A percentile compares a stretch with the other conserved stretches of the same genome.
Conservation (phyloP, 768 basidiomycete genomes). For the Phaeolepiota aurea region DNA sequence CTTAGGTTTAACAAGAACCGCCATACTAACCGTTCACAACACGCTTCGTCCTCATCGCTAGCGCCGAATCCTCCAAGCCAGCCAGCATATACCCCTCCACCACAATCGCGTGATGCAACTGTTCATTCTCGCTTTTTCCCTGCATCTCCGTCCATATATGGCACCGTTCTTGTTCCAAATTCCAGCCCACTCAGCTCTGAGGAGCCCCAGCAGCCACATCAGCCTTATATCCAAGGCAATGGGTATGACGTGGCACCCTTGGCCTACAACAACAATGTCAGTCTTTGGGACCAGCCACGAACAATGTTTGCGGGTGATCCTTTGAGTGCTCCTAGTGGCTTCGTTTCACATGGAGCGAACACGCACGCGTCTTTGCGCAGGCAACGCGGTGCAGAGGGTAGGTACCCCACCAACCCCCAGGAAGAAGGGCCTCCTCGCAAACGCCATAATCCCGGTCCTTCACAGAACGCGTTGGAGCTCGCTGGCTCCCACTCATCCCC, state of each 20-base stretch:
- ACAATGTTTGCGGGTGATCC: conserved; percentile 36
- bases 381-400: conserved; percentile 26
- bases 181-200: conserved; percentile 57
- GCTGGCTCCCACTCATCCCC: conserved; percentile 51
- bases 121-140: conserved; percentile 54
- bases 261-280: conserved; percentile 27
- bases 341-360: conserved; percentile 31
- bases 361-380: conserved; percentile 50
- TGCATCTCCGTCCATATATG: conserved; percentile 34
- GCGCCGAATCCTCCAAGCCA: conserved; percentile 13
- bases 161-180: conserved; percentile 65
- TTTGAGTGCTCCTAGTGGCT: conserved; percentile 51
- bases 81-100: conserved; percentile 31
- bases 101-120: conserved; percentile 76
- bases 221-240: conserved; percentile 25
- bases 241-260: conserved; percentile 34
- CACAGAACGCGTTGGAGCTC: conserved; percentile 25
- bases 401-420: conserved; percentile 29
- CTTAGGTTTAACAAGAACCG: conserved; percentile 34
- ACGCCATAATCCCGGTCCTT: conserved; percentile 49
- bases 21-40: conserved; percentile 18
- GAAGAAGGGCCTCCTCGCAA: conserved; percentile 68
- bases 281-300: conserved; percentile 26
- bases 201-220: conserved; percentile 26
- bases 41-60: conserved; percentile 17